Conservation (phyloP, 139 green algal species). For the Coccomyxa sp. region DNA sequence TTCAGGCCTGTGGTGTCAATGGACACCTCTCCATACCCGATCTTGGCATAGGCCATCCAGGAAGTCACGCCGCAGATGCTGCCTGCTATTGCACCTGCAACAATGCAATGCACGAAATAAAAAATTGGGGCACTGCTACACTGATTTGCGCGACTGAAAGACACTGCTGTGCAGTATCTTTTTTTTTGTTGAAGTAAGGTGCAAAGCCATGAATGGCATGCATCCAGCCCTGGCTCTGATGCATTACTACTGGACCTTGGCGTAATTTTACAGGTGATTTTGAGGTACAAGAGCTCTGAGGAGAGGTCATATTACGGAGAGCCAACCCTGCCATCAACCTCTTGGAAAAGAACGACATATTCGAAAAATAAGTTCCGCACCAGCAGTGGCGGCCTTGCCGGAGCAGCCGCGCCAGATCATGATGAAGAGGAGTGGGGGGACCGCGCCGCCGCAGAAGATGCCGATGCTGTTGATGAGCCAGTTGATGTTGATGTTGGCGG, state of each 20-base stretch:
- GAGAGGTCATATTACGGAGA: neutral
- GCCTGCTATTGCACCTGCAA: slow-evolving; percentile 45
- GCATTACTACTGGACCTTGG: too few relatives aligned
- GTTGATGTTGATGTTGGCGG: slow-evolving; percentile 5
- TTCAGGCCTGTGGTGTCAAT: slow-evolving; percentile 57
- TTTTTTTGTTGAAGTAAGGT: neutral
- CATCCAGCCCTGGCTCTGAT: too few relatives aligned
- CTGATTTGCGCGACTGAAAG: neutral
- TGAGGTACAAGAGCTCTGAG: neutral
- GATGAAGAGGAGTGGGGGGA: slow-evolving; percentile 66
- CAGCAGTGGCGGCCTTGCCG: slow-evolving; percentile 48
- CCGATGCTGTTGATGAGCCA: neutral
- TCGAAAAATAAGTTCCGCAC: neutral
- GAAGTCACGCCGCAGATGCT: slow-evolving; percentile 49
- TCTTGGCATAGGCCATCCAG: slow-evolving; percentile 39
- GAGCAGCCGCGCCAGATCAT: slow-evolving; percentile 13
- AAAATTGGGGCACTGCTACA: neutral
- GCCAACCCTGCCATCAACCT: neutral
- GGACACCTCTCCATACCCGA: slow-evolving; percentile 21
- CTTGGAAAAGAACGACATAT: neutral
- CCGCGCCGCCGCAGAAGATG: slow-evolving; percentile 73
- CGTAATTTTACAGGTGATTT: too few relatives aligned
- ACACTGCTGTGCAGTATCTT: neutral
- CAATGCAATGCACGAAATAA: neutral
- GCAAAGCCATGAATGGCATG: neutral